phyloP scores from a whole-genome alignment of 2,329 filamentous ascomycete species.

The Blastomyces emzantsi region DNA sequence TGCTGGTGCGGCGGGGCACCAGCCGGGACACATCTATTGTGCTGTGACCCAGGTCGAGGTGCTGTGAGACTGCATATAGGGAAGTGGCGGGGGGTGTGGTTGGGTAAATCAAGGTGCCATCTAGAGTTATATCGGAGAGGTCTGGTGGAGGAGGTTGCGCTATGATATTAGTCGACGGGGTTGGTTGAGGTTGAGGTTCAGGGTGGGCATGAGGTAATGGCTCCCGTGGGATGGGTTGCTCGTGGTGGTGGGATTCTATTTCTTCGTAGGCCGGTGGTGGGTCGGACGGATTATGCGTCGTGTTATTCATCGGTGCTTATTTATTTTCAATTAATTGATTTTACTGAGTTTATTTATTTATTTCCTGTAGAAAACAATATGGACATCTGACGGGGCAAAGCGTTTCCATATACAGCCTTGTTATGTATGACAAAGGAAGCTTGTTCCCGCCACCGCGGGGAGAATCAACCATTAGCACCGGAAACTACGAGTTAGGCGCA shows the following conservation, averaged over 20 bases:
- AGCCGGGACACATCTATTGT: slow-evolving; percentile 14
- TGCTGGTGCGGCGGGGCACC: slow-evolving; percentile 4
- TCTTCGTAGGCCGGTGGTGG: slow-evolving; percentile 1
- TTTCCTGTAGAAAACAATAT: background rate
- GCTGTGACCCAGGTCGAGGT: slow-evolving; percentile 14
- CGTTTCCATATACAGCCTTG: background rate
- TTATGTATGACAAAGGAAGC: background rate
- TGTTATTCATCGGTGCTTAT: background rate
- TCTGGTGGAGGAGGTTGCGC: background rate
- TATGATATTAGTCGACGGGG: background rate
- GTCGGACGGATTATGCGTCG: background rate
- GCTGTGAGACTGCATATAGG: slow-evolving; percentile 14
- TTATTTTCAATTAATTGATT: background rate
- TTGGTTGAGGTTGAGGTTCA: background rate
- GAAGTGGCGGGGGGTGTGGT: slow-evolving; percentile 12
- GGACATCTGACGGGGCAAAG: background rate
- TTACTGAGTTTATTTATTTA: background rate
- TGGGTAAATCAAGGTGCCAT: slow-evolving; percentile 14
- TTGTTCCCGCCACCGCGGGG: background rate
- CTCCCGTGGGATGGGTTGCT: background rate
- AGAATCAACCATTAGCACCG: background rate
- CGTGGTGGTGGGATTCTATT: background rate
- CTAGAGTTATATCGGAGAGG: slow-evolving; percentile 13
- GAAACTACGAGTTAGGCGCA: background rate
- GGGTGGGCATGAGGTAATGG: background rate